phyloP scores from a whole-genome alignment of 768 basidiomycete genomes.

The Gloeophyllum trabeum region DNA sequence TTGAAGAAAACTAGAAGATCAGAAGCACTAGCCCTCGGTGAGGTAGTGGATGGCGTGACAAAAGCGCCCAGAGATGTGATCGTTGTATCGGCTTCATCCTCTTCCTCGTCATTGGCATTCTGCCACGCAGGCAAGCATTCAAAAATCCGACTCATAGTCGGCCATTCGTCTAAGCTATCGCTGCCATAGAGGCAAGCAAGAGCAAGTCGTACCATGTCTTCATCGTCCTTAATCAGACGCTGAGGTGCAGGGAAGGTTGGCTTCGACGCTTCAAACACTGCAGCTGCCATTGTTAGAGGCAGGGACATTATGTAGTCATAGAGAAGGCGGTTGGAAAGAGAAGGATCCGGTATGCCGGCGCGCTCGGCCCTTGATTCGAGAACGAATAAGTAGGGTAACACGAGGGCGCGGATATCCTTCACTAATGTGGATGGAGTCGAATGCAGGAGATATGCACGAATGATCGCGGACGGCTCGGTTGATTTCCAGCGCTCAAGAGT shows the following conservation, averaged over 20 bases:
- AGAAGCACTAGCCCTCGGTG: slow-evolving; percentile 41
- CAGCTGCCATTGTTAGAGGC: slow-evolving; percentile 54
- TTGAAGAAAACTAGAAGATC: slow-evolving; percentile 78
- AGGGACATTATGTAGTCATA: slow-evolving; percentile 64
- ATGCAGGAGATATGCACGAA: slow-evolving; percentile 66
- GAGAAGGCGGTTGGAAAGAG: slow-evolving; percentile 51
- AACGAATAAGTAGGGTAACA: slow-evolving; percentile 89
- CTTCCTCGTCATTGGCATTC: slow-evolving; percentile 40
- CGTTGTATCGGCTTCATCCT: slow-evolving; percentile 74
- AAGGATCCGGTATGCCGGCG: slow-evolving; percentile 55
- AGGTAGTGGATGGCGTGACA: slow-evolving; percentile 61
- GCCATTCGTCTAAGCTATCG: slow-evolving; percentile 59
- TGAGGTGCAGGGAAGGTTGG: slow-evolving; percentile 65
- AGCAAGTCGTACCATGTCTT: slow-evolving; percentile 77
- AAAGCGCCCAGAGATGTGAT: slow-evolving; percentile 71
- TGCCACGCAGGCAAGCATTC: slow-evolving; percentile 96
- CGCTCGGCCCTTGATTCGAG: slow-evolving; percentile 85
- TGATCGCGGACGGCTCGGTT: slow-evolving; percentile 52
- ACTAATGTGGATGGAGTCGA: slow-evolving; percentile 59
- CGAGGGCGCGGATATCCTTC: slow-evolving; percentile 60
- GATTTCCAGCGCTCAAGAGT: slow-evolving; percentile 62
- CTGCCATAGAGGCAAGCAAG: slow-evolving; percentile 85
- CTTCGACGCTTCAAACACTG: slow-evolving; percentile 86
- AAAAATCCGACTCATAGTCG: slow-evolving; percentile 83
- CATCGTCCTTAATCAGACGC: slow-evolving; percentile 70